These are phyloP conservation scores for Fusarium neocosmosporiellum DNA, from an alignment of 2,329 filamentous ascomycete genomes.

Conservation along the genomic window DNA sequence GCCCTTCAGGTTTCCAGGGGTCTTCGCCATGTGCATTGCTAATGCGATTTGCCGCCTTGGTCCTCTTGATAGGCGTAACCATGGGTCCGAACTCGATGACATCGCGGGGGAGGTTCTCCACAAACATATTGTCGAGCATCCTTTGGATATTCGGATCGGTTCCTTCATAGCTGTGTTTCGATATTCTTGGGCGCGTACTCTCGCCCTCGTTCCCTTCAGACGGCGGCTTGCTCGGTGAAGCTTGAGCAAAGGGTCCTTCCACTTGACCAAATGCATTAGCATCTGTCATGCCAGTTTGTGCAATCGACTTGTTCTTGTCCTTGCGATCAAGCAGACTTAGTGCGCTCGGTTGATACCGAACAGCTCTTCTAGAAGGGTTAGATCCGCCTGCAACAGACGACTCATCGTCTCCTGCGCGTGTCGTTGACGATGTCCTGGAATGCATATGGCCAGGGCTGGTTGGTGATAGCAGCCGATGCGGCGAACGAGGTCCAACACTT, in stretches of 20 bases:
- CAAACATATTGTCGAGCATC: slow-evolving; percentile 87
- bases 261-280: slow-evolving; percentile 70
- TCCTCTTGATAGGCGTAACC: slow-evolving; percentile 74
- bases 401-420: slow-evolving; percentile 48
- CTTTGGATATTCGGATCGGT: slow-evolving; percentile 76
- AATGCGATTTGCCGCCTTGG: slow-evolving; percentile 61
- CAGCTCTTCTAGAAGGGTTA: slow-evolving; percentile 56
- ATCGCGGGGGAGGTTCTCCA: slow-evolving; percentile 75
- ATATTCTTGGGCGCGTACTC: slow-evolving; percentile 57
- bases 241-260: slow-evolving; percentile 64
- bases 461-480: slow-evolving; percentile 47
- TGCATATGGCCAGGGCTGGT: slow-evolving; percentile 49
- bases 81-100: slow-evolving; percentile 81
- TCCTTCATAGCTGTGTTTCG: slow-evolving; percentile 85
- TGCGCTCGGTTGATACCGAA: slow-evolving; percentile 70
- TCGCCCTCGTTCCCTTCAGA: slow-evolving; percentile 43
- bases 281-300: slow-evolving; percentile 70
- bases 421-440: slow-evolving; percentile 50
- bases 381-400: slow-evolving; percentile 54
- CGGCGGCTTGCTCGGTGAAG: slow-evolving; percentile 33
- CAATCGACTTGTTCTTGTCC: slow-evolving; percentile 67
- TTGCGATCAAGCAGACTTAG: slow-evolving; percentile 69
- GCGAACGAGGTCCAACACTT: slow-evolving; percentile 48
- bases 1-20: slow-evolving; percentile 84
- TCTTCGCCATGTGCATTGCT: slow-evolving; percentile 59